Base-by-base conservation (phyloP, 1,284 basidiomycete species). In the Ustilago trichophora region DNA sequence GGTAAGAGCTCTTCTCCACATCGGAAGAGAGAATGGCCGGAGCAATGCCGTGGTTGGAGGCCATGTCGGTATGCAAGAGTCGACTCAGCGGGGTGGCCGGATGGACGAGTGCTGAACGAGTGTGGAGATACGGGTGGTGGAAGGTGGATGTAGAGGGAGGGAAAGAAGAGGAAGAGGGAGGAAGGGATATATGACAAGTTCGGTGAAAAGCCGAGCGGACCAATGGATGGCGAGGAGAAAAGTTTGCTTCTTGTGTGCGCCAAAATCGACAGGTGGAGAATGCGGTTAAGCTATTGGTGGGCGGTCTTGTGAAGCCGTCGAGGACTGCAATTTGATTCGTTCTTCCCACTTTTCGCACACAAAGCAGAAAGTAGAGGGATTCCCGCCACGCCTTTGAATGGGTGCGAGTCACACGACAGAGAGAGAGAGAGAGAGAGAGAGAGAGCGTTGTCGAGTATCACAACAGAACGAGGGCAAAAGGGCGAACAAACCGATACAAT, bases 1-100 rank as follows among this genome's bases (percentile, higher is more conserved):
- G 55, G 26, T 37, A 45, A 13, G 50, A 53, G 33, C 33, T 37
- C 47, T 65, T 65, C 41, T 65, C 62, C 46, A 57, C 24, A 21
- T 64, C 60, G 29, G 53, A 41, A 27, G 53, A 44, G 45, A 52
- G 49, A 9, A 41, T 31, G 16, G 13, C 26, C 25, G 36, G 35
- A 13, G 44, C 47, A 12, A 29, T 46, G 21, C 24, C 44, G 18
- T 52, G 45, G 40, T 25, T 52, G 25, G 53, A 57, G 27, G 60
- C 44, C 60, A 64, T 64, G 10, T 9, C 42, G 33, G 18, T 7
- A 36, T 19, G 6, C 6, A 1, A 7, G 9, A 24, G 22, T 31
- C 31, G 36, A 41, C 29, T 22, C 27, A 18, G n/a, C 33, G 8
- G 18, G 11, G 12, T 18, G 16, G 37, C 37, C 26, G 43, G 31